Evolutionary conservation across 257 asterid species (phyloP), one percentile per base, ranked within the genome.

Genomic region (Solanum ossicruentum): DNA sequence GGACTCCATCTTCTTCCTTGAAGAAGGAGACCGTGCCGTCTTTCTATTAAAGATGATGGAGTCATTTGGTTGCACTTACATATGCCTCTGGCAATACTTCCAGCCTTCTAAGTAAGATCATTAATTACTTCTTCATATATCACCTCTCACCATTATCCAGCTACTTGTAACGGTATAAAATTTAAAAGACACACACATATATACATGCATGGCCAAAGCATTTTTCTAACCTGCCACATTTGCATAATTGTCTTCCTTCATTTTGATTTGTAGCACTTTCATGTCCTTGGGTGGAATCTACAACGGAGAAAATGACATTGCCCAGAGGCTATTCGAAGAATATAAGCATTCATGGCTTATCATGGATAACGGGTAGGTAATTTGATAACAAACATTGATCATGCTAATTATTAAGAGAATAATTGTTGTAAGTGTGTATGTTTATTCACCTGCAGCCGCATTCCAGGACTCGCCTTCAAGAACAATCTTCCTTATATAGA

Each of bases 391-490:
- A 32, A 52, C 9, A 18, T 2, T 60, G 32, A 21, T 54, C n/a
- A 23, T 60, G 13, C 32, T 80, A 49, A 36, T 36, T 36, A 36
- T 36, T 36, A 51, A 13, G 47, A 51, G 26, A 75, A 23, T 51
- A 75, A 26, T 52, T 52, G 15, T 52, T 67, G 13, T 12, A 23
- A 66, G 61, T 66, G 8, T 16, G 5, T 23, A 1, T 47, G 47
- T 7, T 20, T 17, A 10, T 26, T 49, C 49, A 58, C 8, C 88
- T 85, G 10, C 91, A 93, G 98, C 45, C 88, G 87, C 85, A 87
- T 94, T 16, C 99, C 99, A 0, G 99, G 99, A 60, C 83, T 89
- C 41, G 96, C 97, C 84, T 90, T 94, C 82, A 86, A 86, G 87
- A 94, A 84, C 86, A 91, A 84, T 71, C 70, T 82, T 86, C 92